Conservation (phyloP, 768 basidiomycete genomes). For the Auriscalpium microsporum region DNA sequence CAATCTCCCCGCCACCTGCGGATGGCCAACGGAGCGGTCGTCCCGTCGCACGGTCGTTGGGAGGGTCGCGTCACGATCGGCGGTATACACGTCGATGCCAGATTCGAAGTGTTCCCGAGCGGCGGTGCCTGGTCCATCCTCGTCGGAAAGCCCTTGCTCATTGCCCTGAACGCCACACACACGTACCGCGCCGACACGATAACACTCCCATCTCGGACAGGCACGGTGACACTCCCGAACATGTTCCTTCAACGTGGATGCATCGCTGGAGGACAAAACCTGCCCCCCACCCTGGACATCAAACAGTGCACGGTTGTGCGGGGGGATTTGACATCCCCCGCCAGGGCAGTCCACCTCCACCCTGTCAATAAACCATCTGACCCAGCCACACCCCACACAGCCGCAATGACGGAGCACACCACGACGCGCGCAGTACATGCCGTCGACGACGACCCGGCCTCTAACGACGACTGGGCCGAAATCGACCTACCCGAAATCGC, state of each 20-base stretch:
- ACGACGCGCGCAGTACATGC: background rate
- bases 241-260: too few relatives aligned
- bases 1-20: slow-evolving; percentile 17
- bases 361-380: background rate
- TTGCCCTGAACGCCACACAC: slow-evolving; percentile 1
- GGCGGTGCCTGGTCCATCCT: slow-evolving; percentile 8
- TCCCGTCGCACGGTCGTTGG: slow-evolving; percentile 8
- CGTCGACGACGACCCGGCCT: background rate
- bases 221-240: too few relatives aligned
- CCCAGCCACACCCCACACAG: too few relatives aligned
- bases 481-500: background rate
- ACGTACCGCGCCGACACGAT: slow-evolving; percentile 1
- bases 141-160: slow-evolving; percentile 6
- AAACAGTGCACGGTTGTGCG: too few relatives aligned
- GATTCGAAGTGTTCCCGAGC: slow-evolving; percentile 7
- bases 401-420: too few relatives aligned
- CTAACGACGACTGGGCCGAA: too few relatives aligned
- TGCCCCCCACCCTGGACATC: too few relatives aligned
- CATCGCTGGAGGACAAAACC: too few relatives aligned
- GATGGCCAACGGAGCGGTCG: slow-evolving; percentile 25
- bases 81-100: background rate
- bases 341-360: background rate
- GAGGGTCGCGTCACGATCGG: slow-evolving; percentile 1
- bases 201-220: background rate
- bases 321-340: background rate